phyloP scores from a whole-genome alignment of 495 filamentous ascomycete genomes.

The Podospora tetraspora region DNA sequence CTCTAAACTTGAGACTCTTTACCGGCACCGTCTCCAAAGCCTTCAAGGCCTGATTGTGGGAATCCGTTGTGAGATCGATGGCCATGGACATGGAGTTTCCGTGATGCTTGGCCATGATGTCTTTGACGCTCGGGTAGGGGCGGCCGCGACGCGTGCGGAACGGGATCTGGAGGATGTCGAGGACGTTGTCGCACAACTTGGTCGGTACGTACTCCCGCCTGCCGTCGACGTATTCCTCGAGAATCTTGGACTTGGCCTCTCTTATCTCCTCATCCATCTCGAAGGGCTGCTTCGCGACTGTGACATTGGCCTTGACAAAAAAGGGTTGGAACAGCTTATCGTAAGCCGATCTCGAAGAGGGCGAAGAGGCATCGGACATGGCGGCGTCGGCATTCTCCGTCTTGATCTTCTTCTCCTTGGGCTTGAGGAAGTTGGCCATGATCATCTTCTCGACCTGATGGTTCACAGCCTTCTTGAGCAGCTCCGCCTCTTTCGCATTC shows the following conservation, averaged over 20 bases:
- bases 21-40: slow-evolving; percentile 59
- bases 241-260: slow-evolving; percentile 45
- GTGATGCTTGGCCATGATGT: slow-evolving; percentile 53
- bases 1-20: slow-evolving; percentile 74
- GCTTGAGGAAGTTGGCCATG: background rate
- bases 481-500: slow-evolving; percentile 38
- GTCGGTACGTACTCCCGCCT: slow-evolving; percentile 24
- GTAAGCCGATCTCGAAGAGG: slow-evolving; percentile 48
- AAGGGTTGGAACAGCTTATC: slow-evolving; percentile 71
- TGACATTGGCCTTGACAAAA: slow-evolving; percentile 63
- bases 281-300: slow-evolving; percentile 48
- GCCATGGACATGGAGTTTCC: slow-evolving; percentile 17
- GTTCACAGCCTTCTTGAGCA: slow-evolving; percentile 46
- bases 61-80: slow-evolving; percentile 35
- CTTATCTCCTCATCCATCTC: slow-evolving; percentile 53
- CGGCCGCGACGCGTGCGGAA: slow-evolving; percentile 49
- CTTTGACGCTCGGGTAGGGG: slow-evolving; percentile 50
- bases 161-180: slow-evolving; percentile 57
- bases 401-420: background rate
- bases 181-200: slow-evolving; percentile 40
- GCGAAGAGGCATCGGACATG: slow-evolving; percentile 54
- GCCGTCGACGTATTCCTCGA: slow-evolving; percentile 42
- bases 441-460: slow-evolving; percentile 50
- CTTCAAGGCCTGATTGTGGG: slow-evolving; percentile 41
- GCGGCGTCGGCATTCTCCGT: slow-evolving; percentile 39